Evolutionary conservation across 441 rosid genomes (phyloP).

Genomic region (Arabidopsis lyrata): DNA sequence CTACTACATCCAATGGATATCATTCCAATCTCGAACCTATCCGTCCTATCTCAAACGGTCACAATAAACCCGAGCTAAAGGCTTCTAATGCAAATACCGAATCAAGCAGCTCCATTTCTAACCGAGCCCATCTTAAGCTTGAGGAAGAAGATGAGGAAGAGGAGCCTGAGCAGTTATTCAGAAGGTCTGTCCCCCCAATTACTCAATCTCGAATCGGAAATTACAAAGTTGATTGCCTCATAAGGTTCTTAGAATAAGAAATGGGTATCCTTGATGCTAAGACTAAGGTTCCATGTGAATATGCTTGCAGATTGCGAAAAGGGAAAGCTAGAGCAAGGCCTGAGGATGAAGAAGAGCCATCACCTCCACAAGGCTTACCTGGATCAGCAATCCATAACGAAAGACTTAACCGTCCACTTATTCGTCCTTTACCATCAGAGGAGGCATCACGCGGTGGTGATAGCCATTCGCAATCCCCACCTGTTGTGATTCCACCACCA

Average conservation of each 20-base stretch:
- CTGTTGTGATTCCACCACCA: slow-evolving; percentile 89
- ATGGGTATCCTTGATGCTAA: slow-evolving; percentile 5
- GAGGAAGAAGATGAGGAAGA: slow-evolving; percentile 80
- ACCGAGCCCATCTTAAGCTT: slow-evolving; percentile 51
- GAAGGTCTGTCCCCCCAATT: slow-evolving; percentile 61
- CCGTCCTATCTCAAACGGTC: slow-evolving; percentile 40
- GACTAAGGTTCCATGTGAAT: slow-evolving; percentile 1
- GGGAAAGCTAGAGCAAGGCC: slow-evolving; percentile 94
- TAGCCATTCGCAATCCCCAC: slow-evolving; percentile 47
- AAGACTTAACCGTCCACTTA: slow-evolving; percentile 86
- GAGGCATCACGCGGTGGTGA: slow-evolving; percentile 47
- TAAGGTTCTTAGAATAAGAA: slow-evolving; percentile 4
- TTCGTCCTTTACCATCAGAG: slow-evolving; percentile 65
- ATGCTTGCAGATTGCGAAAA: slow-evolving; percentile 68
- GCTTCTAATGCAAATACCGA: slow-evolving; percentile 30
- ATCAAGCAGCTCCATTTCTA: slow-evolving; percentile 44
- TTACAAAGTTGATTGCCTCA: slow-evolving; percentile 4
- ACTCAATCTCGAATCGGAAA: neutral
- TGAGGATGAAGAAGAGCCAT: slow-evolving; percentile 66
- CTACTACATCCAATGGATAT: slow-evolving; percentile 50
- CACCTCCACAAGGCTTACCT: slow-evolving; percentile 51
- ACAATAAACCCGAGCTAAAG: slow-evolving; percentile 32
- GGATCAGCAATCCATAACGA: slow-evolving; percentile 64
- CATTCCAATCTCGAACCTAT: slow-evolving; percentile 49
- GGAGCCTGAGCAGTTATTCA: slow-evolving; percentile 89